Percentiles rank a stretch among this genome's conserved stretches.
These are phyloP conservation scores for Myxozyma nipponensis DNA, from an alignment of 805 yeast species.

Conservation along the genomic window DNA sequence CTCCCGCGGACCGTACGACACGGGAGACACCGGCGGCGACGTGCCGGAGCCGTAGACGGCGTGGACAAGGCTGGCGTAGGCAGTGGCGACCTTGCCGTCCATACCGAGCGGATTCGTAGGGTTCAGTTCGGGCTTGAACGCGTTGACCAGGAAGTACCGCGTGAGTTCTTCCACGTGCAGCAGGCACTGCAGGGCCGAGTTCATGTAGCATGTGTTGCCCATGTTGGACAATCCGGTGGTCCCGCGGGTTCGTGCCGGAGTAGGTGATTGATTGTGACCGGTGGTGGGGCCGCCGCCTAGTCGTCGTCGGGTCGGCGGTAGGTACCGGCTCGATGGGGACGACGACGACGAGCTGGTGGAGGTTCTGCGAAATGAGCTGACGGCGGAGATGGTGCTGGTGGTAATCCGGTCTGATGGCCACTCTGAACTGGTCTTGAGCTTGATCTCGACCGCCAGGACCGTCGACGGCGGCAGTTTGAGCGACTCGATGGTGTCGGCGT, in stretches of 20 bases:
- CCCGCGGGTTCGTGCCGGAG: constrained; percentile 41
- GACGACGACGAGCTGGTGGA: neutral
- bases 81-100: constrained; percentile 71
- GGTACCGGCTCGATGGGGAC: neutral
- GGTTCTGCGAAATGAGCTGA: neutral
- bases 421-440: constrained; percentile 3
- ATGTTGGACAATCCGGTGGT: constrained; percentile 61
- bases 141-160: constrained; percentile 63
- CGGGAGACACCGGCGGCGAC: neutral
- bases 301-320: constrained; percentile 2
- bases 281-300: too few relatives aligned
- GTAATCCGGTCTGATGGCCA: constrained; percentile 19
- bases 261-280: neutral
- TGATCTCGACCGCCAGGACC: constrained; percentile 18
- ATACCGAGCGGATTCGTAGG: constrained; percentile 78
- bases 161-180: constrained; percentile 80
- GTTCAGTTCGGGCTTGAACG: constrained; percentile 65
- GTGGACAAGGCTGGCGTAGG: constrained; percentile 68
- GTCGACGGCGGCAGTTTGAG: constrained; percentile 10
- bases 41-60: constrained; percentile 44
- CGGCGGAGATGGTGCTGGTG: neutral
- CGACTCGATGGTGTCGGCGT: constrained; percentile 2
- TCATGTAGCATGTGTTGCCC: constrained; percentile 94
- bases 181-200: constrained; percentile 86
- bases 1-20: constrained; percentile 57